These are phyloP conservation scores for Termitomyces sp. DNA, from an alignment of 768 basidiomycete species.

Conservation along the genomic window DNA sequence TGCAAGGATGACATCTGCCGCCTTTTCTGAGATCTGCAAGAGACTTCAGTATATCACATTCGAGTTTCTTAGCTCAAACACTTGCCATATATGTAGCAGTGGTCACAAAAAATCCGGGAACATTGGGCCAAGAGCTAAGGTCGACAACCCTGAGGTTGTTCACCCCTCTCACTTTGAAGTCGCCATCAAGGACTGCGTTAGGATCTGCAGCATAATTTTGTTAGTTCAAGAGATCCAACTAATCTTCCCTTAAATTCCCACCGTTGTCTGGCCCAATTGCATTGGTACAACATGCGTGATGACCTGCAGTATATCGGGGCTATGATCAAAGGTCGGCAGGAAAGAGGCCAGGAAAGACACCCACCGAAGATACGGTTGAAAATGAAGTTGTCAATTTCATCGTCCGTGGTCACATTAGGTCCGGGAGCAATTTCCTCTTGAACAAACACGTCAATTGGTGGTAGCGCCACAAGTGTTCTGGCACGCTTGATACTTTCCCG, in stretches of 20 bases:
- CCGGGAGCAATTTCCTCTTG: conserved; percentile 18
- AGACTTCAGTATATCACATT: neutral
- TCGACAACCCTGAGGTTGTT: conserved; percentile 25
- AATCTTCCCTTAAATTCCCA: neutral
- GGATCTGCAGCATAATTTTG: conserved; percentile 14
- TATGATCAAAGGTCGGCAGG: neutral
- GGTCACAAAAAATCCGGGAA: conserved; percentile 27
- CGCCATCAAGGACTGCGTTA: conserved; percentile 22
- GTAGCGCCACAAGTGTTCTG: conserved; percentile 11
- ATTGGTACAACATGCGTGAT: conserved; percentile 28
- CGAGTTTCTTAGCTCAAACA: neutral
- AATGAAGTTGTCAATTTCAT: conserved; percentile 20
- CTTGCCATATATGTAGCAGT: conserved; percentile 26
- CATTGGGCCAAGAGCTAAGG: conserved; percentile 22
- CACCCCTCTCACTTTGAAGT: conserved; percentile 26
- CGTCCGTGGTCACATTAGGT: conserved; percentile 12
- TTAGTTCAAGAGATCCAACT: neutral
- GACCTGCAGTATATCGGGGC: conserved; percentile 12
- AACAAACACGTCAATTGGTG: conserved; percentile 13
- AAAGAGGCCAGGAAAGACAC: neutral
- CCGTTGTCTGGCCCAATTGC: conserved; percentile 22
- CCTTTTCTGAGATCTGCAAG: conserved; percentile 24
- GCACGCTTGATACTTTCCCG: conserved; percentile 20
- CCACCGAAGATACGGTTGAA: conserved; percentile 19
- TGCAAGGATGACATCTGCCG: conserved; percentile 21